phyloP scores from a whole-genome alignment of 2,329 filamentous ascomycete genomes.

The Dothideomycetidae sp. region DNA sequence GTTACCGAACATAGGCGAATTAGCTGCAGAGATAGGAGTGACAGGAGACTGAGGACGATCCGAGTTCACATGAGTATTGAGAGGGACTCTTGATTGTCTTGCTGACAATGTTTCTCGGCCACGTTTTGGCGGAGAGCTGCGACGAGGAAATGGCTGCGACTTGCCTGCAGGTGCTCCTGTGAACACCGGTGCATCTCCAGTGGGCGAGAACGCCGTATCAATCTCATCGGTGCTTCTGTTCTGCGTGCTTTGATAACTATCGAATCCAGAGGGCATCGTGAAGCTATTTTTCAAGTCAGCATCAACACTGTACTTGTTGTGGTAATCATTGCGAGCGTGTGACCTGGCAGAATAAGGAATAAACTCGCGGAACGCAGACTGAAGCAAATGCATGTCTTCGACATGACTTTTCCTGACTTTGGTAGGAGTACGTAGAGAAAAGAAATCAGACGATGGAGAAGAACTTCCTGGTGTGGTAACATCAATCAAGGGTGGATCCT shows the following conservation, averaged over 20 bases:
- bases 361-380: constrained; percentile 1
- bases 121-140: constrained; percentile 10
- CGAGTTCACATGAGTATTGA: no score
- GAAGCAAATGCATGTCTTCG: neutral
- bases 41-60: constrained; percentile 5
- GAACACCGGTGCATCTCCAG: constrained; percentile 34
- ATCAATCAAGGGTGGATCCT: neutral
- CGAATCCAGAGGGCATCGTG: constrained; percentile 16
- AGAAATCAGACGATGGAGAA: neutral
- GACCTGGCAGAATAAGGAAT: no score
- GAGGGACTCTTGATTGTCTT: constrained; percentile 1
- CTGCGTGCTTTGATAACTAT: constrained; percentile 22
- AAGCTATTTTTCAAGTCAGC: constrained; percentile 19
- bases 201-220: constrained; percentile 35
- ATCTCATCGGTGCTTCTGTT: constrained; percentile 36
- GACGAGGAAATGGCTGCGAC: constrained; percentile 19
- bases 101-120: constrained; percentile 4
- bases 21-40: constrained; percentile 5
- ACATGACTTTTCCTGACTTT: constrained; percentile 1
- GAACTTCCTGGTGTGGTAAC: neutral
- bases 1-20: constrained; percentile 6
- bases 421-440: no score
- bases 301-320: neutral
- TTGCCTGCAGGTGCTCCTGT: constrained; percentile 22
- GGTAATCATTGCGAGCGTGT: neutral